Base-by-base conservation (phyloP, 2,329 filamentous ascomycete species). In the Kalmusia sp. region DNA sequence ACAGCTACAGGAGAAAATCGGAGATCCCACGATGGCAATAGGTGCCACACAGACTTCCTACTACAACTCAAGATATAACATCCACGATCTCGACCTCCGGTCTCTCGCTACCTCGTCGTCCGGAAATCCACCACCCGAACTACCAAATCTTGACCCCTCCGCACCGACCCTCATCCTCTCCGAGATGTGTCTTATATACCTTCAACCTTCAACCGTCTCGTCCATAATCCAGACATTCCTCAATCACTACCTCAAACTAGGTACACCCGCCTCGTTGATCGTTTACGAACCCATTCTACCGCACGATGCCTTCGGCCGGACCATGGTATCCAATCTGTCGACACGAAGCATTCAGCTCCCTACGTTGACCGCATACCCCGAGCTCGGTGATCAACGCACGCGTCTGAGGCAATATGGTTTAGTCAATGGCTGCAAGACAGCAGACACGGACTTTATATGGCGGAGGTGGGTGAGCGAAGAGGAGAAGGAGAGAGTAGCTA, bases 161-260 rank as follows among this genome's bases (percentile, higher is more conserved):
- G 64, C 91, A 0, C 92, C 95, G 0, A 99, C 95, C 0, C 77
- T 99, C 7, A 76, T 99, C 21, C 82, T 99, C 6, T 98, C 93
- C 0, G 95, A 99, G 75, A 98, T 95, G 80, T 99, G 95, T 71
- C 83, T 99, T 27, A 91, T 95, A 71, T 99, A 99, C 68, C 83
- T 99, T 1, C 82, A 87, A 7, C 82, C 87, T 0, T 66, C 81
- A 0, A 82, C 87, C 46, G 88, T 92, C 0, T 79, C 82, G 31
- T 75, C 77, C 1, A 86, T 93, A 4, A 74, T 96, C 19, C 72
- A 79, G 31, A 63, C 65, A 9, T 62, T 77, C 19, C 59, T 71
- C 11, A 64, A 65, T 27, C 61, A 64, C 55, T 64, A 77, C 24
- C 62, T 76, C n/a, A 69, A 73, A 69, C 43, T 75, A 15, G 77